Percentiles rank a stretch among this genome's conserved stretches.
phyloP scores from a whole-genome alignment of 306 rosid species.

The Inga oerstediana region DNA sequence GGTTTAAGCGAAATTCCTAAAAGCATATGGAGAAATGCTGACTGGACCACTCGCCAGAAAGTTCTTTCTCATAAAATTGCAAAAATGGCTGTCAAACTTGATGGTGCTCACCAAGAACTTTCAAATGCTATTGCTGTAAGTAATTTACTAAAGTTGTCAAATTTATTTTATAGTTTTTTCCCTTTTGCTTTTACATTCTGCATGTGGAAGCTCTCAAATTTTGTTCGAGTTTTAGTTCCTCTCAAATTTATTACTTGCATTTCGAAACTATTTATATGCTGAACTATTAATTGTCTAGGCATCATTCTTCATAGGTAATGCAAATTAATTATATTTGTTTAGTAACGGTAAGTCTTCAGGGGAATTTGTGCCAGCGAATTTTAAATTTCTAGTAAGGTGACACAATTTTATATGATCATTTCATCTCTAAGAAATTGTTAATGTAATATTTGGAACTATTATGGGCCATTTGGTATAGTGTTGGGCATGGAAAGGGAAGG shows the following conservation, averaged over 20 bases:
- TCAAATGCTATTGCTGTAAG: conserved; percentile 94
- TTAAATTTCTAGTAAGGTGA: background rate
- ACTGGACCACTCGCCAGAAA: conserved; percentile 88
- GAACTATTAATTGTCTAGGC: background rate
- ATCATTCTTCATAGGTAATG: background rate
- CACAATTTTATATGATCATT: background rate
- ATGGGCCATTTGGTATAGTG: background rate
- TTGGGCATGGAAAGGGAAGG: background rate
- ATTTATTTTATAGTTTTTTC: background rate
- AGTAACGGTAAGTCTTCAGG: background rate
- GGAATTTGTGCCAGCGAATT: background rate
- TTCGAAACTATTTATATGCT: background rate
- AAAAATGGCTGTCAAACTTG: conserved; percentile 92
- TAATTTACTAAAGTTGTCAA: conserved; percentile 20
- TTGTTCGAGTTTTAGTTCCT: background rate
- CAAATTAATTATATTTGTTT: background rate
- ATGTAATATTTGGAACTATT: background rate
- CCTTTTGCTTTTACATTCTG: conserved; percentile 9
- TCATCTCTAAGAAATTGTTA: background rate
- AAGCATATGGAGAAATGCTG: conserved; percentile 90
- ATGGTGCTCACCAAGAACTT: conserved; percentile 96
- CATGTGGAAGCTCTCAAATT: background rate
- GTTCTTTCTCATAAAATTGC: conserved; percentile 94
- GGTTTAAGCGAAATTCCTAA: conserved; percentile 97
- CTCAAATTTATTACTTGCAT: background rate